Conservation (phyloP, 352 stramenopile genomes). For the Globisporangium parvum region DNA sequence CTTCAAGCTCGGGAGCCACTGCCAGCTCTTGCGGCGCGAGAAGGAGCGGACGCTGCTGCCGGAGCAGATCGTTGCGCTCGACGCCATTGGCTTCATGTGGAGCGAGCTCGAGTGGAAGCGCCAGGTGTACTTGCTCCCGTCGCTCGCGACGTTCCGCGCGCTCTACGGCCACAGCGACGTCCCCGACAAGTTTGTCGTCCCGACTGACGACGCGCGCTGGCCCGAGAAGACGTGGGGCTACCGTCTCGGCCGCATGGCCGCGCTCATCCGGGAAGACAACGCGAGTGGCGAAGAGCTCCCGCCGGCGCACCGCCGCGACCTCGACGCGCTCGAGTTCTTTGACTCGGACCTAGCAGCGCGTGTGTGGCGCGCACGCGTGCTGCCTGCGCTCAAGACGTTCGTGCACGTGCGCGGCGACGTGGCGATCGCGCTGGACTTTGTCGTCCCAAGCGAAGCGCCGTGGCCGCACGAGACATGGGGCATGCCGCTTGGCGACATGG, state of each 20-base stretch:
- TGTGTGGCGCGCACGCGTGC: conserved; percentile 27
- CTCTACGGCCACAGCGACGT: conserved; percentile 39
- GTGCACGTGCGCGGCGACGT: conserved; percentile 22
- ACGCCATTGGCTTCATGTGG: conserved; percentile 66
- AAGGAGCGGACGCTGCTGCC: conserved; percentile 31
- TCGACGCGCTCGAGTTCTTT: conserved; percentile 42
- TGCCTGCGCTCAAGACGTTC: conserved; percentile 38
- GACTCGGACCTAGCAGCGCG: conserved; percentile 18
- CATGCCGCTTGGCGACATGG: conserved; percentile 48
- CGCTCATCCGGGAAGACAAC: conserved; percentile 10
- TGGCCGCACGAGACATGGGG: conserved; percentile 42
- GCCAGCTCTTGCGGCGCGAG: conserved; percentile 83
- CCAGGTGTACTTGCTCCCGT: conserved; percentile 46
- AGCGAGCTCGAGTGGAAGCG: conserved; percentile 67
- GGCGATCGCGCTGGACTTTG: conserved; percentile 44
- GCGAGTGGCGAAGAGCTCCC: neutral
- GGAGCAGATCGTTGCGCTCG: conserved; percentile 27
- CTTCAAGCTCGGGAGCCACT: conserved; percentile 85
- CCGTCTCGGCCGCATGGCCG: conserved; percentile 17
- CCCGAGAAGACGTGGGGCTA: conserved; percentile 16
- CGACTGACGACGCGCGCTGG: conserved; percentile 15
- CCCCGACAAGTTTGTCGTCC: conserved; percentile 27
- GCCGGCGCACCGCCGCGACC: conserved; percentile 3
- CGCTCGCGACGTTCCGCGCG: conserved; percentile 22
- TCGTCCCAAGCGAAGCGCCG: conserved; percentile 33